A percentile compares a stretch with the other conserved stretches of the same genome.
These are phyloP conservation scores for slime mould (Dictyostelium discoideum) DNA, from an alignment of 78 protist genomes.

Conservation along the genomic window DNA sequence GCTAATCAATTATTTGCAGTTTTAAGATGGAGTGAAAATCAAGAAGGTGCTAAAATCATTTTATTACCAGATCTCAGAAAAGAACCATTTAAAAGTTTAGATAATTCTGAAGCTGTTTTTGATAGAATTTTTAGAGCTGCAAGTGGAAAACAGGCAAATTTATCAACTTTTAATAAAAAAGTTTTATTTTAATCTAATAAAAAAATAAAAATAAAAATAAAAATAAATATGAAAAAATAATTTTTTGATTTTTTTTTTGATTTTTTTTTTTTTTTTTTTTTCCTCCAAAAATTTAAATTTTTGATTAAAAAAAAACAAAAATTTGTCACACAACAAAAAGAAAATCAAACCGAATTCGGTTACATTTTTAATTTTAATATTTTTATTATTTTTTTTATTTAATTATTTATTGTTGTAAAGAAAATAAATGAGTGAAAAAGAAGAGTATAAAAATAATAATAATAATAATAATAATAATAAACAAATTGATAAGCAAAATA, in stretches of 20 bases:
- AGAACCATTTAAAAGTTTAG: not conserved
- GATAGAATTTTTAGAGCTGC: slow-evolving; percentile 77
- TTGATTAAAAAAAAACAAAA: too few relatives aligned
- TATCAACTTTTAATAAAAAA: slow-evolving; percentile 1
- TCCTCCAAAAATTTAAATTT: too few relatives aligned
- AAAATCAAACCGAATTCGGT: too few relatives aligned
- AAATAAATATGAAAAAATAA: too few relatives aligned
- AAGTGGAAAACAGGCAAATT: slow-evolving; percentile 49
- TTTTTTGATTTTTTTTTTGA: too few relatives aligned
- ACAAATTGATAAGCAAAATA: not conserved
- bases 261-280: too few relatives aligned
- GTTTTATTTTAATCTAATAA: not conserved
- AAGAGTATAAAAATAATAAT: not conserved
- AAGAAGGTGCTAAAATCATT: slow-evolving; percentile 40
- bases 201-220: too few relatives aligned
- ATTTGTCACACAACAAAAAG: too few relatives aligned
- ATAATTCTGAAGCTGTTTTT: slow-evolving; percentile 58
- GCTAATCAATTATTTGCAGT: slow-evolving; percentile 60
- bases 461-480: not conserved
- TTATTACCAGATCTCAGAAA: slow-evolving; percentile 55
- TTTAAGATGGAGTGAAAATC: slow-evolving; percentile 70
- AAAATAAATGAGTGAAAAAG: not conserved
- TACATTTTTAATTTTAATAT: too few relatives aligned
- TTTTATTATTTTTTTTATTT: too few relatives aligned
- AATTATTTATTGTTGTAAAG: not conserved